Evolutionary conservation across 2,329 filamentous ascomycete genomes (phyloP).

Genomic region (Ascochyta viciae-villosae): DNA sequence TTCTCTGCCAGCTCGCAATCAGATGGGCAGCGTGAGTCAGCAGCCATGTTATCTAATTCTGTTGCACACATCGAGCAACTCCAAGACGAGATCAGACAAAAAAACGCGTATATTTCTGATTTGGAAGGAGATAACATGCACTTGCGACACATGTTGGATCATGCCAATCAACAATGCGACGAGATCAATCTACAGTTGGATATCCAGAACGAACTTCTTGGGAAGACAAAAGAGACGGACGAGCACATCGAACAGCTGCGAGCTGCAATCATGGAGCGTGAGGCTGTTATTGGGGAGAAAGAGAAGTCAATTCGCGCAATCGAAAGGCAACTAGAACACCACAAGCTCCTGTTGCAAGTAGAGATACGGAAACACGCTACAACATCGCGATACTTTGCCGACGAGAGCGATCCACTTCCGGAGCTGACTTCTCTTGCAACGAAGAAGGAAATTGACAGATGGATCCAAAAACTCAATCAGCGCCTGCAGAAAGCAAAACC

Average conservation of each 20-base stretch:
- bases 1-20: conserved; percentile 34
- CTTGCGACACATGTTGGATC: conserved; percentile 26
- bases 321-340: conserved; percentile 49
- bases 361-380: conserved; percentile 51
- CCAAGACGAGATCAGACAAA: conserved; percentile 41
- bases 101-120: conserved; percentile 33
- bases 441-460: conserved; percentile 45
- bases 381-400: conserved; percentile 27
- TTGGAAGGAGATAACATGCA: conserved; percentile 32
- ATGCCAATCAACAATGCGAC: conserved; percentile 33
- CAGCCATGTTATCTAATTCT: conserved; percentile 33
- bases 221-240: conserved; percentile 37
- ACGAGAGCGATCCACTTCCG: conserved; percentile 36
- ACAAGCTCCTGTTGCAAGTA: conserved; percentile 49
- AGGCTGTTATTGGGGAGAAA: conserved; percentile 42
- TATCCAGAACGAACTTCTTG: conserved; percentile 37
- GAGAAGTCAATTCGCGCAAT: conserved; percentile 36
- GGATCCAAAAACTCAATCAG: conserved; percentile 43
- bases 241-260: conserved; percentile 40
- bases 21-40: conserved; percentile 21
- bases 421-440: conserved; percentile 38
- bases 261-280: conserved; percentile 39
- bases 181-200: conserved; percentile 35
- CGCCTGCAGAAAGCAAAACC: conserved; percentile 39
- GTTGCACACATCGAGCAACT: conserved; percentile 42